Evolutionary conservation across 2,329 filamentous ascomycete genomes (phyloP), one percentile per base, ranked within the genome.

Genomic region (Trichophyton schoenleinii): DNA sequence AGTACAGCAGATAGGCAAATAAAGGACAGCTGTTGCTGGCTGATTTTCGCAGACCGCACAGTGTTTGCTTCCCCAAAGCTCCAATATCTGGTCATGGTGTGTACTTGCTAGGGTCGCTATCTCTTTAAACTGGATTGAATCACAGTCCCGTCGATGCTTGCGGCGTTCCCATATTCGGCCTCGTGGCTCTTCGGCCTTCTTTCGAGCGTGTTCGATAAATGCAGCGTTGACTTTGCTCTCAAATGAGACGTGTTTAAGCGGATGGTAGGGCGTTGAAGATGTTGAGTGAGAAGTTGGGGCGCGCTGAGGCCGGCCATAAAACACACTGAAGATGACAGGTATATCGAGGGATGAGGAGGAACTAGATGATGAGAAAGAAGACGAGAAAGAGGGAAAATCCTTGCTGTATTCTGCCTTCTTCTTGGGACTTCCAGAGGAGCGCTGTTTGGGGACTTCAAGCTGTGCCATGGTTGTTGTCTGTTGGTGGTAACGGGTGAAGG

Each of bases 1-100:
- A 2, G 62, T 62, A 38, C 60, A 62, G 57, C 62, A 64, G 4
- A 66, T 62, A 28, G 63, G 62, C 3, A 61, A 58, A 41, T 65
- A 61, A 13, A 63, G 60, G 3, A 62, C 38, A 15, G 58, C 61
- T 28, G 38, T 52, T 44, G 58, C 55, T 49, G 46, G 38, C 18
- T 46, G 15, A 28, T 44, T n/a, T 1, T 57, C 55, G 41, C 63
- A 66, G 25, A 59, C 31, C n/a, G 57, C 63, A 60, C 64, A 64
- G n/a, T 31, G 38, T 34, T 44, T 36, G 3, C 20, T 57, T 25
- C 49, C 58, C 58, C 61, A 65, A 5, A 63, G 55, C 48, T 48
- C 59, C 15, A 65, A 58, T 42, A 66, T 48, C 6, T 60, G 36
- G 25, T 61, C 41, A 28, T 59, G 63, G 52, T 62, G 62, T 9